A percentile compares a stretch with the other conserved stretches of the same genome.
These are phyloP conservation scores for Xylariaceae sp. DNA, from an alignment of 2,329 filamentous ascomycete species.

Conservation along the genomic window DNA sequence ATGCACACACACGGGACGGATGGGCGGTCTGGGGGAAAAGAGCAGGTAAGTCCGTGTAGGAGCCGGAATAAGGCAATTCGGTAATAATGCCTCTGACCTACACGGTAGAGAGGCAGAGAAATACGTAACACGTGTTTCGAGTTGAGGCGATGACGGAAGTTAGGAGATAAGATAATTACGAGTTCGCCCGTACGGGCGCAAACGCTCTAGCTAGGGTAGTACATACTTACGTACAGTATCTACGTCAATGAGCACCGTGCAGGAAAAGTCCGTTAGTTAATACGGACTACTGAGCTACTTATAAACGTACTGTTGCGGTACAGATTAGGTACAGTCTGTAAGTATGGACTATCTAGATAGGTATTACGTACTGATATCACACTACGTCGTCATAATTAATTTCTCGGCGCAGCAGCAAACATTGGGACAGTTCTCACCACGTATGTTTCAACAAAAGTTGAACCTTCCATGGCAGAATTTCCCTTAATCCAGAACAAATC, in stretches of 20 bases:
- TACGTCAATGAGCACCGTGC: too few species aligned
- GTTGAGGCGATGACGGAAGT: not conserved
- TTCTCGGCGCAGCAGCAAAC: slow-evolving; percentile 12
- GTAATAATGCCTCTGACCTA: not conserved
- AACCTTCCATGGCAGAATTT: not conserved
- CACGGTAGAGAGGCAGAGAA: too few species aligned
- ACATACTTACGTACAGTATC: too few species aligned
- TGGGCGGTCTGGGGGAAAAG: not conserved
- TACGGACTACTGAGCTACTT: too few species aligned
- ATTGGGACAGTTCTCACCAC: not conserved
- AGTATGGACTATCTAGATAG: too few species aligned
- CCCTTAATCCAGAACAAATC: not conserved
- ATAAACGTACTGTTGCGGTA: too few species aligned
- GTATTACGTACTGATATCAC: not conserved
- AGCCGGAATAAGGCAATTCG: not conserved
- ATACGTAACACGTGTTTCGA: not conserved
- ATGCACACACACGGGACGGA: not conserved
- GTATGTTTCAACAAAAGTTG: not conserved
- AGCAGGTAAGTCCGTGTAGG: not conserved
- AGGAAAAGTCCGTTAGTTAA: too few species aligned
- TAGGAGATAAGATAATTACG: not conserved
- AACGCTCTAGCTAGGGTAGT: too few species aligned
- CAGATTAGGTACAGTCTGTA: too few species aligned
- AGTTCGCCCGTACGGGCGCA: not conserved
- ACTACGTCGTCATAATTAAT: slow-evolving; percentile 20